A percentile compares a stretch with the other conserved stretches of the same genome.
Evolutionary conservation across 768 basidiomycete genomes (phyloP).

Genomic region (Nidularia sp.): DNA sequence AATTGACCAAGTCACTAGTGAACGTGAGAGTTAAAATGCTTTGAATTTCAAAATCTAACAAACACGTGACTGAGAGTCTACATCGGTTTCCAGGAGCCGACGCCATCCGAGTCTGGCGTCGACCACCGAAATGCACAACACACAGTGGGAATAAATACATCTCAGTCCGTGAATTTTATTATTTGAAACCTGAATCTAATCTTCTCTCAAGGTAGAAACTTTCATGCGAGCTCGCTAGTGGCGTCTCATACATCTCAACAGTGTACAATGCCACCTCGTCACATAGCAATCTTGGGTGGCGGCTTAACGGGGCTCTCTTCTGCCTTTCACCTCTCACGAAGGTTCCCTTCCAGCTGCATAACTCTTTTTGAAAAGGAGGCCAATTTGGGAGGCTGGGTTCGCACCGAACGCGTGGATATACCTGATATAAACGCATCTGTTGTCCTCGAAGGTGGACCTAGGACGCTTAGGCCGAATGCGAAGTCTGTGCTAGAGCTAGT

Average conservation of each 20-base stretch:
- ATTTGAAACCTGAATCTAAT: no score
- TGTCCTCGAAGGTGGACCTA: constrained; percentile 80
- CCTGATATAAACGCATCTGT: constrained; percentile 26
- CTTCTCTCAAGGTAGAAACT: no score
- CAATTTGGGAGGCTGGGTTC: constrained; percentile 85
- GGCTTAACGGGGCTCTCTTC: constrained; percentile 81
- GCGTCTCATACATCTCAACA: background rate
- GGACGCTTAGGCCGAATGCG: constrained; percentile 79
- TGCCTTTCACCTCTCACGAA: constrained; percentile 71
- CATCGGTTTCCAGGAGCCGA: no score
- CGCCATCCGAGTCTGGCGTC: no score
- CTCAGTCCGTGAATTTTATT: no score
- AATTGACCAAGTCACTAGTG: no score
- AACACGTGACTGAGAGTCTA: no score
- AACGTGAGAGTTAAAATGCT: no score
- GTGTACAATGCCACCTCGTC: constrained; percentile 8
- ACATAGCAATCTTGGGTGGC: constrained; percentile 72
- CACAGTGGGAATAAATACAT: no score
- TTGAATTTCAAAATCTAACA: no score
- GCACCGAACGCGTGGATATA: constrained; percentile 50
- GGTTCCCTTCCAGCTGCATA: constrained; percentile 56
- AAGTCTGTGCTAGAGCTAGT: constrained; percentile 78
- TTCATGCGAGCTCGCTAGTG: no score
- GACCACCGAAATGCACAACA: no score
- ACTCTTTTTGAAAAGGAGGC: constrained; percentile 64